Evolutionary conservation across 495 filamentous ascomycete genomes (phyloP), one percentile per base, ranked within the genome.

Genomic region (Podospora appendiculata): DNA sequence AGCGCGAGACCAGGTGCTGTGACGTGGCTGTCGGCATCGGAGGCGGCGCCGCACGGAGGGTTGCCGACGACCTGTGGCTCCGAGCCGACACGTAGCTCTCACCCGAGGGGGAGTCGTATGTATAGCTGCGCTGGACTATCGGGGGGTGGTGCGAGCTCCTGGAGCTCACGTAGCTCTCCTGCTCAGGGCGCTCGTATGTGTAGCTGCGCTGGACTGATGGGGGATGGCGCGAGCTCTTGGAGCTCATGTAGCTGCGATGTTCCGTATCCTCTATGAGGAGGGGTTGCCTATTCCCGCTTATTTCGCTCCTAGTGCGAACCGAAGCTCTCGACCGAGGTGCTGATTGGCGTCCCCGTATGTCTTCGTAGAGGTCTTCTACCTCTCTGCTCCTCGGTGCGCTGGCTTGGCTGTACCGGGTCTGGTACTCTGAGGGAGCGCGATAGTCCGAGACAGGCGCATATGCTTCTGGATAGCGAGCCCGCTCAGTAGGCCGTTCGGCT

Each of bases 291-390:
- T 59, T 43, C 6, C 58, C 57, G 0, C 59, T 51, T 11, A 55
- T 58, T 43, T 72, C 68, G 46, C 70, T 73, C 48, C 65, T 63
- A 17, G 64, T 61, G 39, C 70, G 64, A 13, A 57, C 49, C 6
- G 56, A 58, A 17, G 58, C 58, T 4, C 59, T 59, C 8, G 58
- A 64, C 33, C 67, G 71, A 6, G 62, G 64, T 5, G 62, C 61
- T 10, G 60, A 56, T n/a, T 65, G 59, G 5, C 70, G 70, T 14
- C 69, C 65, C 11, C 70, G 52, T 38, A 47, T 16, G n/a, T 66
- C 62, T 32, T 74, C 70, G 32, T 75, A 71, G 51, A 72, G 17
- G 51, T 73, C 59, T 46, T 82, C 70, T 58, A 68, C 17, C 62
- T 76, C 52, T 61, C 77, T 46, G 68, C 57, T 65, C 57, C 50